Base-by-base conservation (phyloP, 768 basidiomycete species). In the Collybia sordida region DNA sequence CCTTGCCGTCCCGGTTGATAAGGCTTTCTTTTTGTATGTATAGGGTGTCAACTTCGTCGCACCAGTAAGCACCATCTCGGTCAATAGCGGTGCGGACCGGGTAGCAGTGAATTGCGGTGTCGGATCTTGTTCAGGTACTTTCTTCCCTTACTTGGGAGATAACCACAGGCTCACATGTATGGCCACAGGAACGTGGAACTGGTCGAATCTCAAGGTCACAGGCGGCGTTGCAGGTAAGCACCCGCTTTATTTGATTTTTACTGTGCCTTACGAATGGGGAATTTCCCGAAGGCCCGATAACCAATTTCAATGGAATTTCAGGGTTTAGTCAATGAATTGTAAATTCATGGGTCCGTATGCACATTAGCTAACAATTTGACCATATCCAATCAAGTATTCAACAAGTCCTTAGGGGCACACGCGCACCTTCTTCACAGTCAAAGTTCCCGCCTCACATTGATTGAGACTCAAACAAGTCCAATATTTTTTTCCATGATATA, bases 41-140 rank as follows among this genome's bases (percentile, higher is more conserved):
- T 14, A 84, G 78, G 72, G 68, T 52, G 64, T 86, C 56, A 78
- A 69, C 56, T 85, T 86, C 59, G 57, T 63, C 40, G 50, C 67
- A 4, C 63, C 68, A 0, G 61, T 63, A 36, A 82, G 72, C 31
- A 70, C 64, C 0, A 61, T 86, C 41, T 54, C 65, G 0, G 79
- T 85, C 19, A 57, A 42, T 23, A 68, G 62, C 46, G 59, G 60
- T 21, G 85, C 80, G 2, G 50, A 73, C 47, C 69, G 63, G 39
- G 74, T 81, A 36, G 77, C 76, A 9, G 73, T 85, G 3, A 77
- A 84, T 59, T 86, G 84, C 55, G 85, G 83, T 41, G 23, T 31
- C 2, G 73, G 71, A 1, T 65, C 78, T 23, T 85, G 82, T 64
- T 68, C 61, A 23, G 81, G 81, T 79, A 56, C 21, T 67, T 45